A percentile compares a stretch with the other conserved stretches of the same genome.
Conservation (phyloP, 2,329 filamentous ascomycete species). For the Ophiostoma himal-ulmi region DNA sequence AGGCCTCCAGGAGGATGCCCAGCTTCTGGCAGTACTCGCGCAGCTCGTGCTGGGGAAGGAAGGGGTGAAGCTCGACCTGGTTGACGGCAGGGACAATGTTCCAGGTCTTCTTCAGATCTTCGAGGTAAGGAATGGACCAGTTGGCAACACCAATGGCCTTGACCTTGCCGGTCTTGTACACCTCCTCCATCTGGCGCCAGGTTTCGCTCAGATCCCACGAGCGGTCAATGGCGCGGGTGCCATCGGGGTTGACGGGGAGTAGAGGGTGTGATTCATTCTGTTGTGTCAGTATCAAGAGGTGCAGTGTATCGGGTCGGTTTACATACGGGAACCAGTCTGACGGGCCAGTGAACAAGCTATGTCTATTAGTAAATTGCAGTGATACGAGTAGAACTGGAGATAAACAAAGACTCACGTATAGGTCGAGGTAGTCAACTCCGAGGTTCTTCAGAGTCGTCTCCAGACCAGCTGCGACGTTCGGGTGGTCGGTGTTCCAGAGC, state of each 20-base stretch:
- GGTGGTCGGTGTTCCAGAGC: constrained; percentile 56
- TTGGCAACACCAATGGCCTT: constrained; percentile 56
- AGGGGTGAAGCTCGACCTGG: constrained; percentile 47
- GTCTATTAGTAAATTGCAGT: not conserved
- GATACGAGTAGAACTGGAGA: not conserved
- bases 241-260: constrained; percentile 20
- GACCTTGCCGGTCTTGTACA: constrained; percentile 49
- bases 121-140: constrained; percentile 49
- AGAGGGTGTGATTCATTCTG: constrained; percentile 19
- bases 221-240: constrained; percentile 18
- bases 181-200: constrained; percentile 56
- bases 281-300: constrained; percentile 24
- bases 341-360: not conserved
- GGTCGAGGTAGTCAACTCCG: constrained; percentile 42
- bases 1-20: constrained; percentile 47
- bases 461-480: constrained; percentile 42
- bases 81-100: constrained; percentile 46
- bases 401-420: constrained; percentile 41
- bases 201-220: constrained; percentile 34
- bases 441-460: constrained; percentile 40
- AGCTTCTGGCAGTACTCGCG: constrained; percentile 49
- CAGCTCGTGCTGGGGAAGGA: constrained; percentile 44
- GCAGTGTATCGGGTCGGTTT: not conserved
- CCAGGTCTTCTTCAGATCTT: constrained; percentile 45
- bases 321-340: constrained; percentile 1